Percentiles rank a stretch among this genome's conserved stretches.
These are phyloP conservation scores for Kodamaea derodonti DNA, from an alignment of 1,139 yeast species.

Conservation along the genomic window DNA sequence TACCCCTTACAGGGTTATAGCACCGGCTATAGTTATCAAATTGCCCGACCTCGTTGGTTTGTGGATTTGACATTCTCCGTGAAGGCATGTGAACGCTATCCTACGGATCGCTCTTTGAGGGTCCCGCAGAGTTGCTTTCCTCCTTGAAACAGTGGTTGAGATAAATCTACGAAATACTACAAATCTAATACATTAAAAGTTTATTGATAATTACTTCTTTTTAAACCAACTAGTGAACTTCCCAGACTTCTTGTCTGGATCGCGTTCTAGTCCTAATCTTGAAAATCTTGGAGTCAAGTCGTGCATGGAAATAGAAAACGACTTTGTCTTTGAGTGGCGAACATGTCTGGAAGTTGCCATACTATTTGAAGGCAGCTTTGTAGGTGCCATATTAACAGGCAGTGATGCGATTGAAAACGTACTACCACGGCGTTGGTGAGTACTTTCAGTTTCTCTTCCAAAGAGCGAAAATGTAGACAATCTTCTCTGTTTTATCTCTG, in stretches of 20 bases:
- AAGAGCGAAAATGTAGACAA: slow-evolving; percentile 5
- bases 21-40: too few relatives aligned
- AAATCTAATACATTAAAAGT: too few relatives aligned
- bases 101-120: too few relatives aligned
- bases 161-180: too few relatives aligned
- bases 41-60: too few relatives aligned
- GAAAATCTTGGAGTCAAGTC: slow-evolving; percentile 14
- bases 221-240: slow-evolving; percentile 18
- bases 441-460: slow-evolving; percentile 2
- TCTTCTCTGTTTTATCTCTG: slow-evolving; percentile 3
- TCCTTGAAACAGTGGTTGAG: too few relatives aligned
- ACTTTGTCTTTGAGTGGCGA: slow-evolving; percentile 17
- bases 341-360: slow-evolving; percentile 3
- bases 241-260: slow-evolving; percentile 11
- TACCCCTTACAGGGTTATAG: too few relatives aligned
- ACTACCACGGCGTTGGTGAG: slow-evolving; percentile 8
- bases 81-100: too few relatives aligned
- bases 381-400: slow-evolving; percentile 6
- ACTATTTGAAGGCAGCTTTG: not conserved
- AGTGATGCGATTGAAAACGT: slow-evolving; percentile 11
- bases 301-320: slow-evolving; percentile 14
- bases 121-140: too few relatives aligned
- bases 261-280: slow-evolving; percentile 6
- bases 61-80: too few relatives aligned
- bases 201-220: too few relatives aligned